Evolutionary conservation across 176 grass and related monocot genomes (phyloP).

Genomic region (Triticum dicoccoides): DNA sequence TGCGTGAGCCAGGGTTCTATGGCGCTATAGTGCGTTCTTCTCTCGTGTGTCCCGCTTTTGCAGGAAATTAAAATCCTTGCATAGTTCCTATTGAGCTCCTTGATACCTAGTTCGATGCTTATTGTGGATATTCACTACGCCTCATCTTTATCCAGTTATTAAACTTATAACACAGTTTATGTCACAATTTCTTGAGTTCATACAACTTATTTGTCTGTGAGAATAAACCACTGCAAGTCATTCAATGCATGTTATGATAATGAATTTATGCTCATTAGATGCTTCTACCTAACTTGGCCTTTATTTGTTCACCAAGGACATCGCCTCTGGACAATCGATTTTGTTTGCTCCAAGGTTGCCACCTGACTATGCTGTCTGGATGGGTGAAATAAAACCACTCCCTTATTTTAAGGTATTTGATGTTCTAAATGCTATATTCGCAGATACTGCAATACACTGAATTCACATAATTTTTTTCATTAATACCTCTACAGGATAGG

Average conservation of each 20-base stretch:
- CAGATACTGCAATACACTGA: background rate
- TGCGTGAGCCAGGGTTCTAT: background rate
- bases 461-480: conserved; percentile 11
- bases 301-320: conserved; percentile 57
- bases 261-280: background rate
- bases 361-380: conserved; percentile 94
- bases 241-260: background rate
- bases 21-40: background rate
- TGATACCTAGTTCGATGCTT: background rate
- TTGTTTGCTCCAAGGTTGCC: conserved; percentile 90
- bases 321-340: conserved; percentile 74
- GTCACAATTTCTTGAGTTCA: background rate
- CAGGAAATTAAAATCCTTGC: background rate
- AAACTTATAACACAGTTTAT: background rate
- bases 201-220: background rate
- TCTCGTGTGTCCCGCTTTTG: background rate
- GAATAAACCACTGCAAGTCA: background rate
- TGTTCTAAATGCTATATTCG: background rate
- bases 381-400: conserved; percentile 84
- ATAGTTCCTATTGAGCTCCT: background rate
- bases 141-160: background rate
- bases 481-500: conserved; percentile 47
- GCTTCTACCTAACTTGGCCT: background rate
- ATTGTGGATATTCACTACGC: background rate
- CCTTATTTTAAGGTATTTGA: conserved; percentile 61